These are phyloP conservation scores for Linaria vulgaris DNA, from an alignment of 257 asterid genomes.

Conservation along the genomic window DNA sequence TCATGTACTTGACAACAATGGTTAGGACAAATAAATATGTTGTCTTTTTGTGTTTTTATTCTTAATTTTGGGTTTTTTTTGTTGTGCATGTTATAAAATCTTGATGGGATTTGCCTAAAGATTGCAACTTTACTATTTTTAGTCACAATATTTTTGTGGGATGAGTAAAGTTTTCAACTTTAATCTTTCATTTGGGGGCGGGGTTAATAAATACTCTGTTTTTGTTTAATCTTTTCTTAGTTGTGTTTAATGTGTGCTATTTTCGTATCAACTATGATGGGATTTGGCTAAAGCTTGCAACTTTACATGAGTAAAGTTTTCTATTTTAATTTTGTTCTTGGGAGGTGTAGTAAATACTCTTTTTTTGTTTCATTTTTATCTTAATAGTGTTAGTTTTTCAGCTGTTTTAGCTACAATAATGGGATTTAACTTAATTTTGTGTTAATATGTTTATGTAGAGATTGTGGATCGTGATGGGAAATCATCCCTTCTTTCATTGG, in stretches of 20 bases:
- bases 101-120: neutral
- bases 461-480: constrained; percentile 91
- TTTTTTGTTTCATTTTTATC: neutral
- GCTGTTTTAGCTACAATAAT: neutral
- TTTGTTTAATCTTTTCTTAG: no score
- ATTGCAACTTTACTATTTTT: no score
- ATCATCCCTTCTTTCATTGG: constrained; percentile 76
- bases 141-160: no score
- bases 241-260: no score
- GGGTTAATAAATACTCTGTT: no score
- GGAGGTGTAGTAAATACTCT: neutral
- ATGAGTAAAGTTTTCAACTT: no score
- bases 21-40: constrained; percentile 25
- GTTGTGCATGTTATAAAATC: neutral
- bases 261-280: no score
- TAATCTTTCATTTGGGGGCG: no score
- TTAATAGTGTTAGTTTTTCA: neutral
- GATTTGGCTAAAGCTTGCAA: no score
- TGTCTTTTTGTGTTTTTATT: no score
- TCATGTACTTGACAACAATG: constrained; percentile 75
- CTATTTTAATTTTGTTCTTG: no score
- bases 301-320: no score
- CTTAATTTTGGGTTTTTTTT: neutral
- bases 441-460: constrained; percentile 50
- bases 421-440: constrained; percentile 17